Base-by-base conservation (phyloP, 257 asterid genomes). In the Petunia axillaris region DNA sequence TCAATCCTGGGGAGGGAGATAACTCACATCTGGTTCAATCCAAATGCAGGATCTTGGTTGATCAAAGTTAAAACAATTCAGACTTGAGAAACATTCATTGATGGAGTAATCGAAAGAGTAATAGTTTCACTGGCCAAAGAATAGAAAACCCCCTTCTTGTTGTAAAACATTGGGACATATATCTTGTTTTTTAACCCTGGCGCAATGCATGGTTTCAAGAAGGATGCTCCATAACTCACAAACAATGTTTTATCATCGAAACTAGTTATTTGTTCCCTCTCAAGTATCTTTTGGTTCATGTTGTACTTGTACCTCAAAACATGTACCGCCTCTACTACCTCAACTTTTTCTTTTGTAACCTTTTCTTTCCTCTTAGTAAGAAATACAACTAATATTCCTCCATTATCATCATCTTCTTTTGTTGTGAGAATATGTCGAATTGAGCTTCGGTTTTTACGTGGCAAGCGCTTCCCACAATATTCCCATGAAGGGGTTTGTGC, bases 261-360 rank as follows among this genome's bases (percentile, higher is more conserved):
- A 66, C 13, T 66, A 6, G 37, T 66, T 65, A 39, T 2, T 39
- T 65, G 0, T 65, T 39, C 11, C 4, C 73, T 39, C 1, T 39
- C 50, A 9, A 66, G 40, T 1, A 0, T 6, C 4, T 4, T 40
- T 40, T 36, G 0, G 41, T 66, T 66, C 1, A 66, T 3, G n/a
- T 66, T 66, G 53, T 40, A 40, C 53, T 66, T 66, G 53, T 40
- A 40, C 53, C 53, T 66, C 74, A 50, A 66, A 66, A 66, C 74
- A 6, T 66, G 37, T 0, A 66, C 50, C 1, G 25, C 25, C 25
- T 25, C 25, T 25, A 25, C 25, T 25, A 25, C 25, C 25, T 25
- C 25, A 25, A 25, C 25, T 25, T 25, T 25, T 25, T 25, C 25
- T 25, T 25, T 25, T 25, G 25, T 25, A 25, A 25, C 25, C 25